Evolutionary conservation across 2,329 filamentous ascomycete species (phyloP).

Genomic region (Fonsecaea nubica): DNA sequence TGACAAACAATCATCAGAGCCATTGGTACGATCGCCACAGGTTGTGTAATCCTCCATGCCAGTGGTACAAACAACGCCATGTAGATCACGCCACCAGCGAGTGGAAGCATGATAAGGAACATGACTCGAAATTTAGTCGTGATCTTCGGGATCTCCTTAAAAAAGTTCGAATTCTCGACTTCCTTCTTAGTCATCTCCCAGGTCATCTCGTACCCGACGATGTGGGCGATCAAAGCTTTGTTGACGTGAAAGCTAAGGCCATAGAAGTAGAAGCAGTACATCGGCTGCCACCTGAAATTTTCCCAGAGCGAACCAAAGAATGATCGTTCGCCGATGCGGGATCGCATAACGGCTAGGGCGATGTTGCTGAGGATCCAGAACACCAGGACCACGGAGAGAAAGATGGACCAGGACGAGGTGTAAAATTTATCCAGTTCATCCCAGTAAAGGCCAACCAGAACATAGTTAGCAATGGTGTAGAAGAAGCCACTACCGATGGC

Average conservation of each 20-base stretch:
- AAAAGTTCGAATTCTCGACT: conserved; percentile 75
- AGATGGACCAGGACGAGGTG: conserved; percentile 62
- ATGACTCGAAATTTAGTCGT: conserved; percentile 78
- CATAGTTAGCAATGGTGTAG: conserved; percentile 71
- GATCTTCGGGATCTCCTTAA: conserved; percentile 80
- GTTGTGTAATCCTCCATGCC: conserved; percentile 52
- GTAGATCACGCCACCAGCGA: conserved; percentile 42
- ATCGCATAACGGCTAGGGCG: conserved; percentile 67
- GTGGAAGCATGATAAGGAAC: conserved; percentile 51
- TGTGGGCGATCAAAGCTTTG: conserved; percentile 78
- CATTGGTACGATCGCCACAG: conserved; percentile 77
- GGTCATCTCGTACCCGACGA: conserved; percentile 83
- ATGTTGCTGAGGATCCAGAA: conserved; percentile 68
- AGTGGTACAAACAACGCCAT: conserved; percentile 42
- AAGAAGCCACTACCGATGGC: conserved; percentile 71
- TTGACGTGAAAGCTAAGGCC: conserved; percentile 73
- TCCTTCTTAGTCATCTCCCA: conserved; percentile 88
- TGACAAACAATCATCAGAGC: conserved; percentile 46
- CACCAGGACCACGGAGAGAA: conserved; percentile 61
- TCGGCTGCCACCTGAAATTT: conserved; percentile 68
- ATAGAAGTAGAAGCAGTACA: conserved; percentile 77
- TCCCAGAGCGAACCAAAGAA: conserved; percentile 60
- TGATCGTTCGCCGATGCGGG: conserved; percentile 62
- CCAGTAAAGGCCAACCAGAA: conserved; percentile 73
- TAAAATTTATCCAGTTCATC: conserved; percentile 71